Base-by-base conservation (phyloP, 2,329 filamentous ascomycete species). In the Fusarium sp. region DNA sequence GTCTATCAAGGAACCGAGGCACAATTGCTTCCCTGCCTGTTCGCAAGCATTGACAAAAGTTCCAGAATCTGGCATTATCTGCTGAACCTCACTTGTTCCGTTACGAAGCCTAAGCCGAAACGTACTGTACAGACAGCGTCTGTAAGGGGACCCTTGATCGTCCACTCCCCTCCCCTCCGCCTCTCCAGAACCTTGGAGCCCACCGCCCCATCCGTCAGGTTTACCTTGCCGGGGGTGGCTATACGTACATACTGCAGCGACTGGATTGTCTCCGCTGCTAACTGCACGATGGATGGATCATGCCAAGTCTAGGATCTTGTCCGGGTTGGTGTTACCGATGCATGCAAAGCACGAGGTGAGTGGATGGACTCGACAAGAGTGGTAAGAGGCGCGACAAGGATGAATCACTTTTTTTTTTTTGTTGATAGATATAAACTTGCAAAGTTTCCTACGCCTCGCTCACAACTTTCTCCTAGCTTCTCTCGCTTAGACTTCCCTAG, bases 391-490 rank as follows among this genome's bases (percentile, higher is more conserved):
- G 17, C 39, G 26, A 63, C 59, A 50, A 62, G 64, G 46, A 44
- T 65, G 46, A 53, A 56, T 54, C 46, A 53, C 53, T 28, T 45
- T 68, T 67, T 45, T 68, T 67, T 64, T 60, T 51, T 62, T 47
- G 40, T 46, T 41, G 43, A 28, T 46, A 45, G 30, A 45, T 68
- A 68, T 68, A 68, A 69, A 65, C 65, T 56, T 65, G 59, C 26
- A 68, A 65, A 54, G 47, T 52, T 68, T 68, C 65, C 59, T 53
- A 55, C 32, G 46, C 49, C 39, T 58, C 24, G 15, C 6, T 44
- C 45, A 22, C 19, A n/a, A n/a, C 24, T 50, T 35, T 11, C 20
- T 30, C 22, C 11, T 15, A 19, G 43, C 32, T 51, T 50, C 14
- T 63, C 17, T 46, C 35, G 50, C 51, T 46, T 46, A 26, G 30